Conservation (phyloP, 1,284 basidiomycete species). For the Rhodotorula sp. region DNA sequence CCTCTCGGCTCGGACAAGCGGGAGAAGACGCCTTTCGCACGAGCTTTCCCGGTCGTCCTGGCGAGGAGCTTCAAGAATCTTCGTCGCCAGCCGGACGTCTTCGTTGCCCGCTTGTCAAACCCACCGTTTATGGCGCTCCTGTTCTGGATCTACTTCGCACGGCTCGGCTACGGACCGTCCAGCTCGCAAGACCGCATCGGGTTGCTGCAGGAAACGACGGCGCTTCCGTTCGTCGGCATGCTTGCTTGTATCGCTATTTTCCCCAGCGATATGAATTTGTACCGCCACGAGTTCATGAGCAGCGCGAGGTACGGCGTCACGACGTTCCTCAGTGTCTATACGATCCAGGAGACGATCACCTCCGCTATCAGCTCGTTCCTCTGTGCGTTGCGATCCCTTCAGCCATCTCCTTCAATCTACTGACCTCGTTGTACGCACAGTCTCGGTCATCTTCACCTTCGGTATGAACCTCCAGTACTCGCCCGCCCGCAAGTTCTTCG, state of each 20-base stretch:
- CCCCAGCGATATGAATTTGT: slow-evolving; percentile 51
- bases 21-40: slow-evolving; percentile 15
- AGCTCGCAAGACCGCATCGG: slow-evolving; percentile 54
- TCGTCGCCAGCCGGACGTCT: slow-evolving; percentile 38
- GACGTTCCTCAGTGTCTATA: slow-evolving; percentile 53
- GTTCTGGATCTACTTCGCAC: slow-evolving; percentile 52
- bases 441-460: slow-evolving; percentile 33
- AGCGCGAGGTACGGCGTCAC: slow-evolving; percentile 51
- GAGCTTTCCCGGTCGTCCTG: slow-evolving; percentile 34
- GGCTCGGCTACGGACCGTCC: slow-evolving; percentile 47
- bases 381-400: slow-evolving; percentile 10
- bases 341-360: slow-evolving; percentile 50
- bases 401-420: slow-evolving; percentile 37
- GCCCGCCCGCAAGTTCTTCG: slow-evolving; percentile 50
- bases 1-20: neutral
- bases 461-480: slow-evolving; percentile 52
- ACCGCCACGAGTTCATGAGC: slow-evolving; percentile 51
- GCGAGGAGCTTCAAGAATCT: slow-evolving; percentile 37
- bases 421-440: neutral
- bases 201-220: slow-evolving; percentile 14
- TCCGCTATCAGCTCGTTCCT: slow-evolving; percentile 48
- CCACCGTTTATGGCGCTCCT: slow-evolving; percentile 42
- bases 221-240: slow-evolving; percentile 41
- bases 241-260: slow-evolving; percentile 52
- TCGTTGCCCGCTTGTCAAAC: slow-evolving; percentile 36